Evolutionary conservation across 1,284 basidiomycete species (phyloP), one percentile per base, ranked within the genome.

Genomic region (Phlebopus sp.): DNA sequence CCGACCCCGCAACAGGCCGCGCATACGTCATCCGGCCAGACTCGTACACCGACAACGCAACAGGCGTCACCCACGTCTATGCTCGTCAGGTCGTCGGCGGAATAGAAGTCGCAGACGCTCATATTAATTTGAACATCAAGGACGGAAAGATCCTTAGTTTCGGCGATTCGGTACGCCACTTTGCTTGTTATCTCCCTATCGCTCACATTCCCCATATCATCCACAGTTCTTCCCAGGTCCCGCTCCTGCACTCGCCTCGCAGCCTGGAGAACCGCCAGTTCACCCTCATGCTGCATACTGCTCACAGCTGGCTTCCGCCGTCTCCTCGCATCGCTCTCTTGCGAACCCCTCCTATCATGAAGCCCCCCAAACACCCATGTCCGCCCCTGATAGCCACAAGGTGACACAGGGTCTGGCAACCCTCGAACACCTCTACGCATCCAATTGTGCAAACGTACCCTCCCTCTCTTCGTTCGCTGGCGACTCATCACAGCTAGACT

Each of bases 71-170:
- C 17, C 90, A 95, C 67, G 74, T 92, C 56, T 94, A 91, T 59
- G 81, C 86, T 53, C 80, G 84, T 54, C 92, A 97, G 69, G 57
- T 88, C 44, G 67, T 94, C 58, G 82, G 88, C 54, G 90, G 91
- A 35, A 72, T 94, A 46, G 90, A 94, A 63, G 90, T 97, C 11
- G 76, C 81, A 14, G 90, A 97, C 61, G 92, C 86, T 37, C 86
- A 94, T 69, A 79, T 94, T 69, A 95, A 96, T 67, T 70, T 97
- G 63, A 95, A 96, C 72, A 75, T 95, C 64, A 87, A 86, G 69
- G 79, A 88, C 51, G 92, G 91, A 43, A 70, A 75, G 44, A 78
- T 96, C 13, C 62, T 94, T 41, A 92, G 88, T 1, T 90, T 84
- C 58, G 91, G 91, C 47, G 86, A 84, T 64, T 90, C 87, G 54